A percentile compares a stretch with the other conserved stretches of the same genome.
These are phyloP conservation scores for Torulaspora franciscae DNA, from an alignment of 805 yeast species.

Conservation along the genomic window DNA sequence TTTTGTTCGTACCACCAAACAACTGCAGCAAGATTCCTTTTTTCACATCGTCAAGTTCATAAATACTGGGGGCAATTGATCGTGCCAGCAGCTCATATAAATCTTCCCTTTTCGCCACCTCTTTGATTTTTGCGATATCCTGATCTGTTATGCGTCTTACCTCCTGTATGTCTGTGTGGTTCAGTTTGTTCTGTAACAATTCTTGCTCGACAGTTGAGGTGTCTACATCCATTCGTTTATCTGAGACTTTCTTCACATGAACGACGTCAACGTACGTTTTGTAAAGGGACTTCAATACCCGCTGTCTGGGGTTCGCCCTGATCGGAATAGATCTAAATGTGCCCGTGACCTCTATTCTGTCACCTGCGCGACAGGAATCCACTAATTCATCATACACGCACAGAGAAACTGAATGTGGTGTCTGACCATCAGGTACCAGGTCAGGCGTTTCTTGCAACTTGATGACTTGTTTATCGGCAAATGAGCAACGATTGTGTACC, in stretches of 20 bases:
- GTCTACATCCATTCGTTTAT: slow-evolving; percentile 75
- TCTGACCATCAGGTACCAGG: slow-evolving; percentile 95
- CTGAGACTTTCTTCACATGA: slow-evolving; percentile 82
- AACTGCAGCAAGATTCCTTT: slow-evolving; percentile 89
- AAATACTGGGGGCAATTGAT: slow-evolving; percentile 94
- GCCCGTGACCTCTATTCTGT: slow-evolving; percentile 91
- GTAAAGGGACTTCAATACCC: slow-evolving; percentile 77
- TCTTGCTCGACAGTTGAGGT: slow-evolving; percentile 51
- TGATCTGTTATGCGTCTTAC: slow-evolving; percentile 60
- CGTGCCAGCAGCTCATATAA: slow-evolving; percentile 81
- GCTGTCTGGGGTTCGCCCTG: slow-evolving; percentile 75
- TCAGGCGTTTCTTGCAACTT: slow-evolving; percentile 95
- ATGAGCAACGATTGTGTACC: slow-evolving; percentile 85
- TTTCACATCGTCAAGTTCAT: slow-evolving; percentile 93
- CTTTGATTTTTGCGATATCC: slow-evolving; percentile 61
- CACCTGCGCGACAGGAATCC: slow-evolving; percentile 94
- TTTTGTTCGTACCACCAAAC: slow-evolving; percentile 93
- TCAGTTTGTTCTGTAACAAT: slow-evolving; percentile 46
- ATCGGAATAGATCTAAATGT: slow-evolving; percentile 91
- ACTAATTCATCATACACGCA: slow-evolving; percentile 96
- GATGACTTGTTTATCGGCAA: slow-evolving; percentile 93
- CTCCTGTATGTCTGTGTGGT: slow-evolving; percentile 65
- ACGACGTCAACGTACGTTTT: slow-evolving; percentile 94
- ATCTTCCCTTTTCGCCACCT: slow-evolving; percentile 63
- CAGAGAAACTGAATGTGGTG: slow-evolving; percentile 91